phyloP scores from a whole-genome alignment of 176 grass and related monocot species.

The Puccinellia tenuiflora region DNA sequence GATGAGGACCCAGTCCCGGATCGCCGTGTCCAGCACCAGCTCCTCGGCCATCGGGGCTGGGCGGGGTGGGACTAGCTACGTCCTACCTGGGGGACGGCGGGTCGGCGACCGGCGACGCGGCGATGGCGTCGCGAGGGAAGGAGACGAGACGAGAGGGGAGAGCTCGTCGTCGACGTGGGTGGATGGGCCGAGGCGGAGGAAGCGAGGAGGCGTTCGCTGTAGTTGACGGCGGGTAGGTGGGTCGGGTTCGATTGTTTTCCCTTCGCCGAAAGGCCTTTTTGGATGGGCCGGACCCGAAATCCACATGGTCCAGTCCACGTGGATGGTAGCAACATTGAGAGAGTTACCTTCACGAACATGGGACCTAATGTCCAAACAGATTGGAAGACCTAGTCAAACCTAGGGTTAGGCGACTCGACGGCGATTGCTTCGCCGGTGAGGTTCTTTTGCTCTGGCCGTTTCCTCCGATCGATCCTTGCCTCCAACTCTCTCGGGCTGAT shows the following conservation, averaged over 20 bases:
- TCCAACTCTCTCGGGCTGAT: no score
- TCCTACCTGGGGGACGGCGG: not conserved
- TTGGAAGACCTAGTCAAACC: no score
- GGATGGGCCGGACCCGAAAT: no score
- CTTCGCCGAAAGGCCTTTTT: not conserved
- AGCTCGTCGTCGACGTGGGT: constrained; percentile 21
- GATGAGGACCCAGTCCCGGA: constrained; percentile 92
- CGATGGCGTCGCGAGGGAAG: constrained; percentile 17
- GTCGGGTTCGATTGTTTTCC: not conserved
- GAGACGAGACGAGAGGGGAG: not conserved
- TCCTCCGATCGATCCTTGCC: no score
- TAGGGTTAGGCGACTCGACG: no score
- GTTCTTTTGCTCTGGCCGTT: no score
- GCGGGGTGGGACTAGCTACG: not conserved
- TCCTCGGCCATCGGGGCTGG: constrained; percentile 71
- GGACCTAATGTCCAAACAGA: no score
- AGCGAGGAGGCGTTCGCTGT: not conserved
- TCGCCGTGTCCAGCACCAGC: constrained; percentile 93
- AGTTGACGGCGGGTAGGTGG: not conserved
- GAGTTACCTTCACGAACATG: no score
- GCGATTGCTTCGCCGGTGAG: no score
- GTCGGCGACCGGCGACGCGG: constrained; percentile 4
- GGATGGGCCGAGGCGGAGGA: constrained; percentile 16
- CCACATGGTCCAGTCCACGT: no score
- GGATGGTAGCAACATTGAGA: no score